These are phyloP conservation scores for Cryptomeria japonica DNA, from an alignment of 75 land plant genomes.

Conservation along the genomic window DNA sequence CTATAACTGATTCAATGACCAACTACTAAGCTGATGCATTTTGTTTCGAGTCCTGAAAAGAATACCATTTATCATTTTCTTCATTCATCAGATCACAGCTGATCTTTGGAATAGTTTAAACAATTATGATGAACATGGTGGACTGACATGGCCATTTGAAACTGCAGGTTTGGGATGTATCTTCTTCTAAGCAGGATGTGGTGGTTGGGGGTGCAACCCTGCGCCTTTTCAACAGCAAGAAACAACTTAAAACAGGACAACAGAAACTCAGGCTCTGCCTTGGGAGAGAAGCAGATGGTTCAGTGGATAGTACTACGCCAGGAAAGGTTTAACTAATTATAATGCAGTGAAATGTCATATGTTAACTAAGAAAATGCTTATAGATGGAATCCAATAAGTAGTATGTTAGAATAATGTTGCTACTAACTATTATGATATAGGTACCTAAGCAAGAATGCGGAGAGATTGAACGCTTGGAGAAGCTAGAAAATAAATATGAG, in stretches of 20 bases:
- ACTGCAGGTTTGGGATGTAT: constrained; percentile 39
- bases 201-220: constrained; percentile 77
- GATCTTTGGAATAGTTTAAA: neutral
- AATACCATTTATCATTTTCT: neutral
- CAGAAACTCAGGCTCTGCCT: constrained; percentile 92
- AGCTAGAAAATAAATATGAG: constrained; percentile 88
- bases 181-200: neutral
- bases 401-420: neutral
- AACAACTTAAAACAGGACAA: constrained; percentile 86
- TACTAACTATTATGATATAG: constrained; percentile 26
- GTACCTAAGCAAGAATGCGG: constrained; percentile 92
- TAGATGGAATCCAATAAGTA: neutral
- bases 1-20: neutral
- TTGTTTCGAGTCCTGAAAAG: neutral
- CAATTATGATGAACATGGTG: neutral
- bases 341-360: neutral
- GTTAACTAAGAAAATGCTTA: neutral
- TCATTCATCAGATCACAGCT: neutral
- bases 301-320: constrained; percentile 77
- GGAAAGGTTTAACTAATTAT: constrained; percentile 69
- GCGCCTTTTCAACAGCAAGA: constrained; percentile 81
- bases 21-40: neutral
- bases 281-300: constrained; percentile 86
- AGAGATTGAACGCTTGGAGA: constrained; percentile 86
- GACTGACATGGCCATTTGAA: neutral